Base-by-base conservation (phyloP, 2,329 filamentous ascomycete species). In the Westerdykella aurantiaca region DNA sequence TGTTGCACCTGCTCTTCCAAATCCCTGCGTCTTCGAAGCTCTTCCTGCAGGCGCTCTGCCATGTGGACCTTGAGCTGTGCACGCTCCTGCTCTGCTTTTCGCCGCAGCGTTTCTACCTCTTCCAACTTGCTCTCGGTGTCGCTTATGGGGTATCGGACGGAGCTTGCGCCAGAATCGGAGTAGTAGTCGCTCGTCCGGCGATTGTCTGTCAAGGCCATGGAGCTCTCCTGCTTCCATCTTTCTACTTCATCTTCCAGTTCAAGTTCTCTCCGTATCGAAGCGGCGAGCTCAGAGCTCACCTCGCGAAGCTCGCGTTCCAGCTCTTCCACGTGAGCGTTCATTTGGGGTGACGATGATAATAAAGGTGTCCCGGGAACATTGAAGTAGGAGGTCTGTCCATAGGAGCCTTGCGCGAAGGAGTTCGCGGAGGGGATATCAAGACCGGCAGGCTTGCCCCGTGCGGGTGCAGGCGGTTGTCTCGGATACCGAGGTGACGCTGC, bases 161-260 rank as follows among this genome's bases (percentile, higher is more conserved):
- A 91, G 66, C 88, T 91, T 45, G 88, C 85, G 25, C 93, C 93
- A 5, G 90, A 95, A 66, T 98, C 93, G 2, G 93, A 98, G 66
- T 93, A 98, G 71, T 98, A 97, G 69, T 98, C 93, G 69, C 93
- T 97, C 9, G 88, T 94, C 48, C 91, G 80, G 64, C 86, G 85
- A 50, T 79, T 82, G 22, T 77, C 62, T 14, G 33, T 16, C n/a
- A 74, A 67, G 57, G 54, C 73, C 62, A 66, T 75, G 76, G 66
- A 75, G 50, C 77, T 76, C 60, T 96, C 89, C n/a, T 81, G 73
- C 64, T 96, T 90, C 55, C 95, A 72, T 45, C 86, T 78, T 53
- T 98, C 93, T 0, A 97, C 83, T 38, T 97, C 76, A 66, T 98
- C 93, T 68, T 98, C 93, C 25, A 98, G 71, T 56, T 98, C 93